These are phyloP conservation scores for Coemansia sp. DNA, from an alignment of 371 early-diverging fungal species.

Conservation along the genomic window DNA sequence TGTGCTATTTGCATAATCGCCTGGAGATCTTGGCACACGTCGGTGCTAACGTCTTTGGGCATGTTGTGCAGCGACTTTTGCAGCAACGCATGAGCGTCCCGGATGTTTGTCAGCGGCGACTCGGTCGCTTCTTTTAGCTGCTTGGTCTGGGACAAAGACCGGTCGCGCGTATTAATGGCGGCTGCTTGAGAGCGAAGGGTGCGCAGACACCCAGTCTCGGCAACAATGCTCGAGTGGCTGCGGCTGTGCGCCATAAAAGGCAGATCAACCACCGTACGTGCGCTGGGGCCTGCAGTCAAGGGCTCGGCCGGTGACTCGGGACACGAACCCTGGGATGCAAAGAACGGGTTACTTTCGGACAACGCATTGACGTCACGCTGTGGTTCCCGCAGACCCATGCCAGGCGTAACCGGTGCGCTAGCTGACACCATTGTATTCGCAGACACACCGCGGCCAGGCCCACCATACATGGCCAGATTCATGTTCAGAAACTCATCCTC, in stretches of 20 bases:
- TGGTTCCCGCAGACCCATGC: neutral
- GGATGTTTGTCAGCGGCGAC: conserved; percentile 11
- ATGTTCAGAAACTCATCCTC: conserved; percentile 33
- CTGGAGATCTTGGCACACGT: conserved; percentile 19
- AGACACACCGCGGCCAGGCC: neutral
- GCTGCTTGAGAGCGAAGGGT: conserved; percentile 18
- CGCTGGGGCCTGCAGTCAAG: neutral
- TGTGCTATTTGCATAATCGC: conserved; percentile 35
- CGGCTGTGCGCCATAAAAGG: conserved; percentile 22
- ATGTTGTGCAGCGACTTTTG: conserved; percentile 7
- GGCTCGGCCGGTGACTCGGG: conserved; percentile 2
- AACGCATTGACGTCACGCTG: neutral
- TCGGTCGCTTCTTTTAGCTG: neutral
- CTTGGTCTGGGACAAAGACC: neutral
- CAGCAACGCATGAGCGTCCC: conserved; percentile 20
- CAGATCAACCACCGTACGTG: neutral
- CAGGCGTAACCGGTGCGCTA: conserved; percentile 10
- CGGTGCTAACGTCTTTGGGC: neutral
- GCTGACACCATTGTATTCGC: conserved; percentile 9
- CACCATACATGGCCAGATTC: conserved; percentile 24
- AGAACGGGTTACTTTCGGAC: conserved; percentile 30
- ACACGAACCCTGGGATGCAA: neutral
- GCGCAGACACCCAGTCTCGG: conserved; percentile 45
- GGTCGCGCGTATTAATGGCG: neutral
- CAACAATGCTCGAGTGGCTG: conserved; percentile 35